Percentiles rank a stretch among this genome's conserved stretches.
Evolutionary conservation across 345 rosid genomes (phyloP).

Genomic region (Geranium brycei): DNA sequence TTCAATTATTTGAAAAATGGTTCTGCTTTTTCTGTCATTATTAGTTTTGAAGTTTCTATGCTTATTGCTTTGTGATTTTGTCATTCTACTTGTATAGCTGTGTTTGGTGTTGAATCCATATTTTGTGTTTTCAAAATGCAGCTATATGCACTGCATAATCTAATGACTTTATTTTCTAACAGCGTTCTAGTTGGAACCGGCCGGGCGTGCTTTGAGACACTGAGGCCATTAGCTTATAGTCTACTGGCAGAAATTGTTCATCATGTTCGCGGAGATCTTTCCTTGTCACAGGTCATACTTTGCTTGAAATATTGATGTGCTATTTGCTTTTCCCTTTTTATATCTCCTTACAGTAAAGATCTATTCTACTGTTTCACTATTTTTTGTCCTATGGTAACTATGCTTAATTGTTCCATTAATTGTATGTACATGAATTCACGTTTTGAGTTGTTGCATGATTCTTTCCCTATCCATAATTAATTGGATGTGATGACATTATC

Average conservation of each 20-base stretch:
- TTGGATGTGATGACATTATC: neutral
- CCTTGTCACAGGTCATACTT: constrained; percentile 62
- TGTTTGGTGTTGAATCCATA: neutral
- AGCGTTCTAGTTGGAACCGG: constrained; percentile 98
- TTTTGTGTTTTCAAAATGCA: neutral
- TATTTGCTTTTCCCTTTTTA: neutral
- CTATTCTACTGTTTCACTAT: no score
- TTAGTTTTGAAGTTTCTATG: no score
- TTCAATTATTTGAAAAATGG: neutral
- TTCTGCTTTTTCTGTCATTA: neutral
- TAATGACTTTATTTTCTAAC: constrained; percentile 8
- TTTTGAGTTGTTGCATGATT: neutral
- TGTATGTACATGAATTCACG: neutral
- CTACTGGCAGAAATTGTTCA: constrained; percentile 95
- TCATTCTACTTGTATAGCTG: neutral
- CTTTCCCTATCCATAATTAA: neutral
- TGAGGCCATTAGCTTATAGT: constrained; percentile 98
- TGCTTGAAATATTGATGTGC: neutral
- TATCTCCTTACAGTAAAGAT: neutral
- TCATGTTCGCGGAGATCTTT: constrained; percentile 86
- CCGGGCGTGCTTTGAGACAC: constrained; percentile 90
- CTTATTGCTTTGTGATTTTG: neutral
- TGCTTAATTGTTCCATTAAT: neutral
- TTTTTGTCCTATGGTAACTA: neutral
- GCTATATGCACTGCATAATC: neutral